Evolutionary conservation across 768 basidiomycete genomes (phyloP), one percentile per base, ranked within the genome.

Genomic region (Fibroporia radiculosa): DNA sequence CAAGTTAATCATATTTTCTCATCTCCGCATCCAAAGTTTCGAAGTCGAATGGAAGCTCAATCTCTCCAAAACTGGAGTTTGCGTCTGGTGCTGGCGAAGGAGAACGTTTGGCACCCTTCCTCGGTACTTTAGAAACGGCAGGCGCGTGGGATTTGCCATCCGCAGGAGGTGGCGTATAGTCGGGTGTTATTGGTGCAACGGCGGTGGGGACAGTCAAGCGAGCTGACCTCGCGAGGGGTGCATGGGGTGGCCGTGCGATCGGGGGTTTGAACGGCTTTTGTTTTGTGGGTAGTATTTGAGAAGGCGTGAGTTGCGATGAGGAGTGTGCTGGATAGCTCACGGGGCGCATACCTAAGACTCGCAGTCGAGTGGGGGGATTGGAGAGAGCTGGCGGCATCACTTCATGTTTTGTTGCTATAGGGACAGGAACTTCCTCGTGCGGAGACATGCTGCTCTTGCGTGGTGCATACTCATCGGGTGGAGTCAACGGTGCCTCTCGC

Each of bases 261-360:
- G 46, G 45, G 6, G 45, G 25, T 24, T 41, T 42, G 33, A 47
- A 47, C 23, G 18, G 18, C 23, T 26, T 41, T 35, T 37, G 46
- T 22, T 28, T 33, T 25, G 40, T 47, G 20, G 46, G 46, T 3
- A 47, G 40, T 23, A 23, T 26, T 34, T 41, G 46, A 22, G 46
- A 47, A 2, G 46, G 46, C 29, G 24, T 19, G 39, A 41, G 31
- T 22, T 45, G 44, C 20, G 44, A 41, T 3, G 43, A 35, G 12
- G 40, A 39, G 20, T 20, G 12, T 3, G 26, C 20, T 8, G 12
- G 7, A n/a, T 29, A 20, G 20, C 16, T 33, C 13, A 25, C 25
- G 7, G 31, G 37, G 4, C 37, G 36, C 45, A 46, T 46, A 11
- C 45, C 45, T 6, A 46, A 38, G 12, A 19, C 44, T 12, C 13